These are phyloP conservation scores for Tanacetum coccineum DNA, from an alignment of 129 eudicot species.

Conservation along the genomic window DNA sequence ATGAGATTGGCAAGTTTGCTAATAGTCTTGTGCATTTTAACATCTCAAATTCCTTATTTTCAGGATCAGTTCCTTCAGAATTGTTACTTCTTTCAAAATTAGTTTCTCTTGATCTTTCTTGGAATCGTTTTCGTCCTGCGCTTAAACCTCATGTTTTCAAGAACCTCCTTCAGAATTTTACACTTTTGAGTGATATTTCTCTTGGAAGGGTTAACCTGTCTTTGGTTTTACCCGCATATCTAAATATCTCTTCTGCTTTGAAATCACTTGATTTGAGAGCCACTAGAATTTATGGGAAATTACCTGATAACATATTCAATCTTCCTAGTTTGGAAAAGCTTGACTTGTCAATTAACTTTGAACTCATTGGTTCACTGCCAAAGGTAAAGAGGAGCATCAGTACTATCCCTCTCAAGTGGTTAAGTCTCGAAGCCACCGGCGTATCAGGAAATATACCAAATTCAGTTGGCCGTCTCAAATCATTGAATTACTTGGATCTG, in stretches of 20 bases:
- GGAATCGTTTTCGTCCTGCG: conserved; percentile 2
- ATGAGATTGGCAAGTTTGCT: conserved; percentile 15
- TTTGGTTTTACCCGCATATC: conserved; percentile 8
- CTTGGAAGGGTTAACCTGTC: not conserved
- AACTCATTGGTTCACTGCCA: conserved; percentile 1
- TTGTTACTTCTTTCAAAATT: conserved; percentile 16
- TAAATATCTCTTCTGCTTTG: conserved; percentile 15
- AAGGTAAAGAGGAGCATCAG: not conserved
- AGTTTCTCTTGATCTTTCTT: conserved; percentile 23
- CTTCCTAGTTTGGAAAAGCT: conserved; percentile 30
- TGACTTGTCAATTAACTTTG: not conserved
- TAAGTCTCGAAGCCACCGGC: conserved; percentile 1
- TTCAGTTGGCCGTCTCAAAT: not conserved
- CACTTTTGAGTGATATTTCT: conserved; percentile 4
- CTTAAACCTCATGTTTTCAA: conserved; percentile 6
- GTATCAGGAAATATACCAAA: not conserved
- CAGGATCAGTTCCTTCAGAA: conserved; percentile 12
- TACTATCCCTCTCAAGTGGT: not conserved
- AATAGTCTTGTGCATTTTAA: conserved; percentile 29
- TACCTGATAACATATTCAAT: conserved; percentile 35
- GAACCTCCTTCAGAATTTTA: conserved; percentile 13
- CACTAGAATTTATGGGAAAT: conserved; percentile 23
- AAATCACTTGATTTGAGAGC: conserved; percentile 5
- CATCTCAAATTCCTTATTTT: conserved; percentile 17
- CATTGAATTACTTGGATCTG: too few species aligned